Percentiles rank a stretch among this genome's conserved stretches.
Conservation (phyloP, 352 stramenopile species). For the Globisporangium yorkense region DNA sequence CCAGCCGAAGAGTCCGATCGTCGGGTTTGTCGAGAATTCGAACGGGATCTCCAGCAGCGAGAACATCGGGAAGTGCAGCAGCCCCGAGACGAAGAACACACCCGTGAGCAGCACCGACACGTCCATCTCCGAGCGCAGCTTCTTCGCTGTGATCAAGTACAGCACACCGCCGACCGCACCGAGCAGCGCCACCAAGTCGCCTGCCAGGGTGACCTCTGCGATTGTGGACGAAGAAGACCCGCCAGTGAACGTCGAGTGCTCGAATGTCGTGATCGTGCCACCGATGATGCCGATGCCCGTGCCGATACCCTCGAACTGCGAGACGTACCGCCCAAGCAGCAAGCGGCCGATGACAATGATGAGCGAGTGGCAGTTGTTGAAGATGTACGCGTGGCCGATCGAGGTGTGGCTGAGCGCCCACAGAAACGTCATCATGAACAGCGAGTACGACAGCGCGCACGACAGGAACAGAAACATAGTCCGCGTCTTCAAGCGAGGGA, state of each 20-base stretch:
- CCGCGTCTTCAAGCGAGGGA: constrained; percentile 24
- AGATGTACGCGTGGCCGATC: constrained; percentile 75
- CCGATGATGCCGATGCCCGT: constrained; percentile 65
- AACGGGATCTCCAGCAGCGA: constrained; percentile 5
- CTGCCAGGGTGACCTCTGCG: constrained; percentile 15
- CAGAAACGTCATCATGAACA: constrained; percentile 70
- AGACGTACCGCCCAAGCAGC: constrained; percentile 44
- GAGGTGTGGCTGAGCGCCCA: constrained; percentile 64
- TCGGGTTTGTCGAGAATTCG: constrained; percentile 43
- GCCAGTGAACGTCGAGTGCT: constrained; percentile 15
- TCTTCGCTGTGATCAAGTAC: constrained; percentile 81
- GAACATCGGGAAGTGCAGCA: constrained; percentile 8
- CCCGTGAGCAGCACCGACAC: constrained; percentile 22
- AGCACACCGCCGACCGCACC: constrained; percentile 60
- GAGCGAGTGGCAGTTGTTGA: constrained; percentile 81
- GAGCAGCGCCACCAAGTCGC: constrained; percentile 52
- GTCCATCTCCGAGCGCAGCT: constrained; percentile 63
- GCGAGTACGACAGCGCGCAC: constrained; percentile 51
- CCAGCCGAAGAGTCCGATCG: constrained; percentile 84
- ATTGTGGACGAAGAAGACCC: not conserved
- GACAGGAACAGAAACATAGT: constrained; percentile 41
- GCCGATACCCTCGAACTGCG: constrained; percentile 55
- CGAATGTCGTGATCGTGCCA: constrained; percentile 63
- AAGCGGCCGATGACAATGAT: constrained; percentile 76
- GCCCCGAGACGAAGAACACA: constrained; percentile 40